Conservation (phyloP, 345 rosid species). For the Toxicodendron radicans region DNA sequence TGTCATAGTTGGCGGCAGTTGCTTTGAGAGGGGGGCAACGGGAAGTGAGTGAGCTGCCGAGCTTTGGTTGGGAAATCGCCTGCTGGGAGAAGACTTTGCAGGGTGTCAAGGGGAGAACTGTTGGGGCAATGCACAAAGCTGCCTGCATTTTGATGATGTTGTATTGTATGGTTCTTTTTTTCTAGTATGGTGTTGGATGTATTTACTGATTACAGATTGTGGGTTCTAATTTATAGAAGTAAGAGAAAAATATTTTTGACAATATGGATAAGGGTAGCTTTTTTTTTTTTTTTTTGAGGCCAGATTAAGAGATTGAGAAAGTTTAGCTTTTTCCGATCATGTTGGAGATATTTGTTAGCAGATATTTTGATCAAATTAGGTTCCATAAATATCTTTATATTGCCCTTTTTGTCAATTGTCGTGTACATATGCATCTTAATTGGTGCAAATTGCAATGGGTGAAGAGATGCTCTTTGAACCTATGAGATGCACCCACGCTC, state of each 20-base stretch:
- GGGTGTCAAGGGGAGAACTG: conserved; percentile 25
- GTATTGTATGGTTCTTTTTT: not conserved
- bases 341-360: conserved; percentile 24
- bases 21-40: conserved; percentile 30
- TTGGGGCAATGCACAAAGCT: conserved; percentile 30
- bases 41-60: not conserved
- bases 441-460: no score
- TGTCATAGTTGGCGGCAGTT: conserved; percentile 28
- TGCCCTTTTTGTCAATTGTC: not conserved
- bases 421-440: not conserved
- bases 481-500: not conserved
- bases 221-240: conserved; percentile 19
- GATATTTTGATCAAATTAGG: conserved; percentile 19
- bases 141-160: conserved; percentile 38
- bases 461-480: not conserved
- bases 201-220: not conserved
- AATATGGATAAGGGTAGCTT: conserved; percentile 21
- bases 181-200: not conserved
- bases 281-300: not conserved
- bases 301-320: conserved; percentile 12
- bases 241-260: conserved; percentile 24
- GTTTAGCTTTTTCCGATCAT: conserved; percentile 22
- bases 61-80: conserved; percentile 19
- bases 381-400: not conserved
- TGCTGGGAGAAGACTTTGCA: conserved; percentile 24